A percentile compares a stretch with the other conserved stretches of the same genome.
Evolutionary conservation across 805 yeast species (phyloP).

Genomic region (Novakomyces olei): DNA sequence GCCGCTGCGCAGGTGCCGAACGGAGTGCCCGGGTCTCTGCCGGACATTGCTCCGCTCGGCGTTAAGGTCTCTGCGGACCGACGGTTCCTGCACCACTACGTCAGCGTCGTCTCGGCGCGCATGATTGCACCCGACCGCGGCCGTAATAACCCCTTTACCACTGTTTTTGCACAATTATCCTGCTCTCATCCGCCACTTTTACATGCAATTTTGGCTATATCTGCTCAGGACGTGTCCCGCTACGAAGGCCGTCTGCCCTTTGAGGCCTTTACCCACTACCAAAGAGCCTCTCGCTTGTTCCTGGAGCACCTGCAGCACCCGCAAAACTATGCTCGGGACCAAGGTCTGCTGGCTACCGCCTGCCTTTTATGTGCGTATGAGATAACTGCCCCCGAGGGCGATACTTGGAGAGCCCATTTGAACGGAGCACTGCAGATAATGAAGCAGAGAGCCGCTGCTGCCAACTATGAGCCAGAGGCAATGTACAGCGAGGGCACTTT

Average conservation of each 20-base stretch:
- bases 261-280: neutral
- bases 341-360: neutral
- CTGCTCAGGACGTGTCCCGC: neutral
- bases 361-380: neutral
- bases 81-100: neutral
- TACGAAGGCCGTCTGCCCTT: neutral
- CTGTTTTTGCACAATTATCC: neutral
- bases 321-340: neutral
- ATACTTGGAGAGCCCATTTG: neutral
- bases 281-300: neutral
- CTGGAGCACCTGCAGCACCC: neutral
- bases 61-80: neutral
- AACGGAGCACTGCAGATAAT: neutral
- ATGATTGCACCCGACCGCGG: neutral
- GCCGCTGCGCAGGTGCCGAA: no score
- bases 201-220: neutral
- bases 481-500: no score
- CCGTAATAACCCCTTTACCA: neutral
- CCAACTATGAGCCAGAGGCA: no score
- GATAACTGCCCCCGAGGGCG: neutral
- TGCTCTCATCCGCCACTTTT: neutral
- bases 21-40: no score
- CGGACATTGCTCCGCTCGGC: neutral
- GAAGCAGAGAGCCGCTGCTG: no score
- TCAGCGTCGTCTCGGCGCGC: neutral